Evolutionary conservation across 495 filamentous ascomycete species (phyloP).

Genomic region (Xylaria intraflava): DNA sequence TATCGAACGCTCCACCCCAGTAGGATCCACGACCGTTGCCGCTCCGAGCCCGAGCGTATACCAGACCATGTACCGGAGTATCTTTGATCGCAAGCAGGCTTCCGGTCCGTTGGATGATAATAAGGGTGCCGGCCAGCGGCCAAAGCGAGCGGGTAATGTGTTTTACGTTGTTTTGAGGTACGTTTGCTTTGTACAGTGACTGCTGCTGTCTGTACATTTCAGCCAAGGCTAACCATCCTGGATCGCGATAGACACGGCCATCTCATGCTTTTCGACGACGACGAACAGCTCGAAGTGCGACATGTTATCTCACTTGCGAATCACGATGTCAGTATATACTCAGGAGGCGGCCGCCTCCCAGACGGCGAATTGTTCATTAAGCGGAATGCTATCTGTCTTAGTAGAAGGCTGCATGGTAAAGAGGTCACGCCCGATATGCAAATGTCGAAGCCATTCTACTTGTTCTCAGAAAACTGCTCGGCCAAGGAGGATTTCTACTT

Average conservation of each 20-base stretch:
- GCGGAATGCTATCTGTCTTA: slow-evolving; percentile 85
- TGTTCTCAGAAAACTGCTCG: slow-evolving; percentile 90
- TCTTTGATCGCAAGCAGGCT: slow-evolving; percentile 76
- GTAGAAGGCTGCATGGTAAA: slow-evolving; percentile 56
- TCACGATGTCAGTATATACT: slow-evolving; percentile 79
- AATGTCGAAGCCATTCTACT: slow-evolving; percentile 71
- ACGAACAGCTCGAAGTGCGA: slow-evolving; percentile 82
- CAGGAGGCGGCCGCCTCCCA: slow-evolving; percentile 70
- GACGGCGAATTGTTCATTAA: slow-evolving; percentile 95
- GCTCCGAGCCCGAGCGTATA: slow-evolving; percentile 87
- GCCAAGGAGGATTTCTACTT: slow-evolving; percentile 99
- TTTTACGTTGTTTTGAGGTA: slow-evolving; percentile 89
- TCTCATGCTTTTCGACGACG: slow-evolving; percentile 94
- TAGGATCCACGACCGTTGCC: slow-evolving; percentile 57
- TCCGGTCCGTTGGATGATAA: slow-evolving; percentile 44
- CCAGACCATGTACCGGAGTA: slow-evolving; percentile 92
- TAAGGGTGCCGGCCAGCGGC: slow-evolving; percentile 47
- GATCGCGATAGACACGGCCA: slow-evolving; percentile 68
- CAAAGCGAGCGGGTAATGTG: slow-evolving; percentile 75
- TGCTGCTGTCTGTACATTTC: background rate
- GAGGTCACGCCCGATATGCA: slow-evolving; percentile 47
- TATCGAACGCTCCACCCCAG: slow-evolving; percentile 77
- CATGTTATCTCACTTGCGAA: slow-evolving; percentile 90
- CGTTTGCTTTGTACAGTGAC: slow-evolving; percentile 14
- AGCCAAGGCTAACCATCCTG: slow-evolving; percentile 8